A percentile compares a stretch with the other conserved stretches of the same genome.
Conservation (phyloP, 2,329 filamentous ascomycete species). For the Colletotrichum kahawae region DNA sequence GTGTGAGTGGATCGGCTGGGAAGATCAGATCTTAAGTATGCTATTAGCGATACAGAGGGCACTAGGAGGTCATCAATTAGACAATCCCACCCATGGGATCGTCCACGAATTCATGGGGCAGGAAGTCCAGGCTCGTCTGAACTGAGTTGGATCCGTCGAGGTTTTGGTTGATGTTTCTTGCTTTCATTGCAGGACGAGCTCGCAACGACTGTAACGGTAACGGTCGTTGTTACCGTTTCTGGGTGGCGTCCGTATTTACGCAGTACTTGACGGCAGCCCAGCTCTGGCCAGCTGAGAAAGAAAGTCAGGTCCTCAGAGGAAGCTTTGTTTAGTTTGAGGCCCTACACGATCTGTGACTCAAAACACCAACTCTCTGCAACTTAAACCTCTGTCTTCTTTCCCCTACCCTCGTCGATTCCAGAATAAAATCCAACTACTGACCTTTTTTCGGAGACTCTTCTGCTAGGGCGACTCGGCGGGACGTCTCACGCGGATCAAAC, state of each 20-base stretch:
- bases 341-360: background rate
- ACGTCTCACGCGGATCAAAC: slow-evolving; percentile 9
- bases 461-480: background rate
- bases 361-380: background rate
- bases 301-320: background rate
- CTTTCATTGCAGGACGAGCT: background rate
- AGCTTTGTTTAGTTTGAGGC: background rate
- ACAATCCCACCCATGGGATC: background rate
- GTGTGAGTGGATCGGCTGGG: slow-evolving; percentile 3
- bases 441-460: background rate
- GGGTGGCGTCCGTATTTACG: background rate
- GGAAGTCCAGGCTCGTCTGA: background rate
- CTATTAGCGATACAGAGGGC: background rate
- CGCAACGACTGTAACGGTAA: background rate
- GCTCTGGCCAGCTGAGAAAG: background rate
- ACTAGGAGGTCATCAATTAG: background rate
- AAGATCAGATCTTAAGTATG: slow-evolving; percentile 12
- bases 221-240: background rate
- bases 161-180: background rate
- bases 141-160: background rate
- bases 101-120: background rate
- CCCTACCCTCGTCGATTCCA: background rate
- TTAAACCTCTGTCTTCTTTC: background rate
- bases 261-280: background rate
- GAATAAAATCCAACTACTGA: background rate